These are phyloP conservation scores for Botrytis fabae DNA, from an alignment of 2,329 filamentous ascomycete species.

Conservation along the genomic window DNA sequence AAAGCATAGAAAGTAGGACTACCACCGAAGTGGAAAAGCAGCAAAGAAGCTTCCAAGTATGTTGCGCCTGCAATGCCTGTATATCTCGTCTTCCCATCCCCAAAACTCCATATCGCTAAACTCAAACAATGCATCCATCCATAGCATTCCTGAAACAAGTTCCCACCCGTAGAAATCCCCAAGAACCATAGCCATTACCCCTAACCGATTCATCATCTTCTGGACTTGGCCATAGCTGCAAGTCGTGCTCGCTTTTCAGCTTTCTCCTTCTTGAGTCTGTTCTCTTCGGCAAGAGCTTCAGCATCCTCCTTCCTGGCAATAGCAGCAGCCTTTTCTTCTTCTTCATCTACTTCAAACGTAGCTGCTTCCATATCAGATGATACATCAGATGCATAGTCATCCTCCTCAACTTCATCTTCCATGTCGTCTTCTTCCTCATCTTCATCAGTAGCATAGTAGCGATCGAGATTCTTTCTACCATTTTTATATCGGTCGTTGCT, in stretches of 20 bases:
- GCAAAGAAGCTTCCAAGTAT: conserved; percentile 6
- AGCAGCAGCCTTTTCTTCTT: conserved; percentile 63
- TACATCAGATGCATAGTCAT: conserved; percentile 64
- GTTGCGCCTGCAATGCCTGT: conserved; percentile 25
- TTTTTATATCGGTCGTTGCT: conserved; percentile 29
- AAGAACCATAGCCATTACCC: background rate
- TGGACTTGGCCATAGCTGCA: conserved; percentile 38
- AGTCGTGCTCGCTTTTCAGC: conserved; percentile 47
- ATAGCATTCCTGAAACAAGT: conserved; percentile 11
- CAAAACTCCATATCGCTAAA: conserved; percentile 25
- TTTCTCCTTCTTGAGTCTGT: conserved; percentile 61
- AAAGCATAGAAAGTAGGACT: conserved; percentile 5
- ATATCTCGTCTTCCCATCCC: conserved; percentile 12
- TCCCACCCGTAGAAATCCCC: conserved; percentile 15
- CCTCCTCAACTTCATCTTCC: conserved; percentile 44
- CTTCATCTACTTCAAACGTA: conserved; percentile 69
- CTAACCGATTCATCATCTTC: conserved; percentile 14
- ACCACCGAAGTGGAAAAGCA: background rate
- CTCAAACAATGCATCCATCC: conserved; percentile 19
- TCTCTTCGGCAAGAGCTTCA: conserved; percentile 62
- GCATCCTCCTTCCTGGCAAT: conserved; percentile 68
- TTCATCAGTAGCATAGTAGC: conserved; percentile 42
- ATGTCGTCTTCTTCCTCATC: conserved; percentile 37
- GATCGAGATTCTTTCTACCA: conserved; percentile 43
- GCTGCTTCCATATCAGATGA: conserved; percentile 81